Evolutionary conservation across 148 eudicot genomes (phyloP), one percentile per base, ranked within the genome.

Genomic region (Suaeda aralocaspica): DNA sequence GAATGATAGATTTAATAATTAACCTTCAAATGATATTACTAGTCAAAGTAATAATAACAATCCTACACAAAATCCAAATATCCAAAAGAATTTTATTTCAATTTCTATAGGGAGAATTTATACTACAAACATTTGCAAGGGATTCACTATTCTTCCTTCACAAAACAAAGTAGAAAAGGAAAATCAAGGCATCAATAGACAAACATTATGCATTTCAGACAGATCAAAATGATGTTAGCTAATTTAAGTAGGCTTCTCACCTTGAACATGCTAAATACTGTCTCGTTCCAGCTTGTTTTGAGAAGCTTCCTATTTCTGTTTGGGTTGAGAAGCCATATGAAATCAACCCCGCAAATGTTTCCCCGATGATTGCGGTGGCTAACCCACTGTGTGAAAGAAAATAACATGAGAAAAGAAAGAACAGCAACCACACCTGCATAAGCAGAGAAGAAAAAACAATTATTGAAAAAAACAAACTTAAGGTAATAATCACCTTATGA

Each of bases 241-340:
- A 25, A 19, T 18, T 22, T 9, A 70, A 46, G 51, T 44, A 29
- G 33, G n/a, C n/a, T n/a, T 53, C 86, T 76, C 68, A 95, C 99
- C 97, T 89, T 91, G 72, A 95, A 91, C 94, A 91, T 86, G 79
- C 96, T 83, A 80, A 91, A 95, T 36, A 95, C 96, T 21, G 97
- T 89, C 73, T 89, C 94, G 34, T 87, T 89, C 99, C 99, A 95
- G 79, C 93, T 89, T 68, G 89, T 86, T 81, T 86, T 86, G 25
- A 91, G 94, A 69, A 88, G 80, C 79, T 91, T 91, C 61, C 94
- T 74, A 73, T 84, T 82, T 78, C 83, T 84, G 72, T 88, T 91
- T 59, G 99, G 99, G 77, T 95, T 95, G 53, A 91, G 96, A 84
- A 95, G 96, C 99, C 99, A 95, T 82, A 95, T 95, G 73, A 95